phyloP scores from a whole-genome alignment of 2,329 filamentous ascomycete species.

The Pyrenophora graminea region DNA sequence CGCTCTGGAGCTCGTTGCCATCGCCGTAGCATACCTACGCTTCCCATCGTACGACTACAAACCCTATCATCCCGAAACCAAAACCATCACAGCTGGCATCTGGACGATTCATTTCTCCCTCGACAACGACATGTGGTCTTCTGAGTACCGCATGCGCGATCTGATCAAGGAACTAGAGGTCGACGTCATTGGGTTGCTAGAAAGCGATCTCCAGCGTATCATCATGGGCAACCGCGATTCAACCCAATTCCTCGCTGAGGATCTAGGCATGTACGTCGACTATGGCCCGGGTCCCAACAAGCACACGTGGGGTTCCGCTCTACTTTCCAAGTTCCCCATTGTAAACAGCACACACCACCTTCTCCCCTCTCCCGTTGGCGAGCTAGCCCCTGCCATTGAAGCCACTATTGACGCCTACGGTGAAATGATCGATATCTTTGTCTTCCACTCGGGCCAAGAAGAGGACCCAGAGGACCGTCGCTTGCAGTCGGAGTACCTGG shows the following conservation, averaged over 20 bases:
- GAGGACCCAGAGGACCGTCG: conserved; percentile 92
- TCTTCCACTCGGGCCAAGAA: conserved; percentile 98
- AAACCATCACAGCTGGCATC: conserved; percentile 89
- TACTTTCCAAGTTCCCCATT: conserved; percentile 97
- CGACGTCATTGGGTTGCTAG: conserved; percentile 94
- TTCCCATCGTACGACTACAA: conserved; percentile 92
- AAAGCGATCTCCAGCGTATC: conserved; percentile 92
- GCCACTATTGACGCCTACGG: conserved; percentile 96
- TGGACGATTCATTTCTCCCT: conserved; percentile 99
- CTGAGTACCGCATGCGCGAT: conserved; percentile 90
- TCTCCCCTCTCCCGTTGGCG: conserved; percentile 88
- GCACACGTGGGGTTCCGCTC: conserved; percentile 93
- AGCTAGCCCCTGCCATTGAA: conserved; percentile 93
- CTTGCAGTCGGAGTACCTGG: conserved; percentile 82
- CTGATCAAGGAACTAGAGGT: conserved; percentile 91
- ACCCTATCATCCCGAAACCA: conserved; percentile 85
- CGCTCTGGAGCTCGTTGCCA: conserved; percentile 77
- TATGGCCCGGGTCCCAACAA: conserved; percentile 98
- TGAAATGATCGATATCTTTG: conserved; percentile 86
- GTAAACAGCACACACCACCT: conserved; percentile 96
- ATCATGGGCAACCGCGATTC: conserved; percentile 99
- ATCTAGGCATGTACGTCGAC: conserved; percentile 98
- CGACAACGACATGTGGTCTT: conserved; percentile 99
- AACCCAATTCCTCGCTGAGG: conserved; percentile 92
- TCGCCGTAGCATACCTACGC: conserved; percentile 81